These are phyloP conservation scores for Pulveroboletus ravenelii DNA, from an alignment of 768 basidiomycete species.

Conservation along the genomic window DNA sequence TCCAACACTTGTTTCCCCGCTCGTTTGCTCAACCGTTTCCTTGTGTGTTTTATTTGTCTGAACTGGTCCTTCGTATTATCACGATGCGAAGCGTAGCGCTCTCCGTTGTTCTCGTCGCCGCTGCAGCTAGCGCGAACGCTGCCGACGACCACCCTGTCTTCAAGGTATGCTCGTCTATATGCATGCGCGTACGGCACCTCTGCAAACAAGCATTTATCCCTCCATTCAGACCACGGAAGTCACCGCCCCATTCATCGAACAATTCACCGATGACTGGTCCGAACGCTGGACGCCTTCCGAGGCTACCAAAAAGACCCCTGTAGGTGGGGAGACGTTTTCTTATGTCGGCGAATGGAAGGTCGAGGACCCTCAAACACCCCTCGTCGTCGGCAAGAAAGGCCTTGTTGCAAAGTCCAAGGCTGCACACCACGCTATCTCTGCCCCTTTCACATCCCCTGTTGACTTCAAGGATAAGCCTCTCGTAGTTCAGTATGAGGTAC, in stretches of 20 bases:
- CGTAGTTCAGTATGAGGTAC: conserved; percentile 98
- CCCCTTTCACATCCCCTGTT: conserved; percentile 73
- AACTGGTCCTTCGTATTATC: conserved; percentile 64
- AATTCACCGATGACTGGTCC: conserved; percentile 89
- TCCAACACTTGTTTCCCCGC: conserved; percentile 33
- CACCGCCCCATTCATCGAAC: conserved; percentile 90
- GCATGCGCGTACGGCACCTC: conserved; percentile 6
- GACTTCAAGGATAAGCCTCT: conserved; percentile 81
- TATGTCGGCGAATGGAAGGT: conserved; percentile 98
- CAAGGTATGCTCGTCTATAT: conserved; percentile 44
- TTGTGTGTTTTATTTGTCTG: conserved; percentile 30
- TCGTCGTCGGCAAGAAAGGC: conserved; percentile 82
- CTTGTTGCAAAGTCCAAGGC: conserved; percentile 96
- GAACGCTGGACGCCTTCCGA: conserved; percentile 94
- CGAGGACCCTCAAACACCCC: conserved; percentile 75
- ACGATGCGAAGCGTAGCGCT: conserved; percentile 85
- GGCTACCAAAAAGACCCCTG: conserved; percentile 97
- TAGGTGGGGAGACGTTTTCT: conserved; percentile 92
- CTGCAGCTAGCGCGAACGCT: conserved; percentile 59
- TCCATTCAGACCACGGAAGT: conserved; percentile 60
- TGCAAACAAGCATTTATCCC: conserved; percentile 1
- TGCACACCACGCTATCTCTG: conserved; percentile 97
- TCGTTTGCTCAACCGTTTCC: conserved; percentile 28
- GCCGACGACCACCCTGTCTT: conserved; percentile 62
- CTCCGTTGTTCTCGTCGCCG: conserved; percentile 63